Percentiles rank a stretch among this genome's conserved stretches.
Evolutionary conservation across 805 yeast genomes (phyloP).

Genomic region (Starmerella sirachaensis): DNA sequence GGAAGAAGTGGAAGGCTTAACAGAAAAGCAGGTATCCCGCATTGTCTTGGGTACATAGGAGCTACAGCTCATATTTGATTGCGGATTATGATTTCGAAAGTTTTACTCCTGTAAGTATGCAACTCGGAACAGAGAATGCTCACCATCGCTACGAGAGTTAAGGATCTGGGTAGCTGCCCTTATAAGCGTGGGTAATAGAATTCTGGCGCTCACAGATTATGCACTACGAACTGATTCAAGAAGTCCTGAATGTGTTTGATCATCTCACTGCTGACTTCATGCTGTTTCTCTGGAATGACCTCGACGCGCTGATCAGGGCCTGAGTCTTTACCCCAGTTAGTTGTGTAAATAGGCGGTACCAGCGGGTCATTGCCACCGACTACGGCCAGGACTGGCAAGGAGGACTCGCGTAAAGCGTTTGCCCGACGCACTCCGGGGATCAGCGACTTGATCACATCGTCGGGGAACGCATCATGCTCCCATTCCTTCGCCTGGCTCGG

Average conservation of each 20-base stretch:
- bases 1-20: too few species aligned
- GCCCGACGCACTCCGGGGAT: not conserved
- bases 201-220: too few species aligned
- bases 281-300: conserved; percentile 27
- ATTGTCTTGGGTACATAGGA: too few species aligned
- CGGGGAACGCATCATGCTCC: conserved; percentile 13
- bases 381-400: conserved; percentile 24
- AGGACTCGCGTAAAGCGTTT: conserved; percentile 6
- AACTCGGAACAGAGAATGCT: too few species aligned
- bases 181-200: not conserved
- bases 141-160: too few species aligned
- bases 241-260: conserved; percentile 12
- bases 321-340: conserved; percentile 24
- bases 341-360: conserved; percentile 29
- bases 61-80: too few species aligned
- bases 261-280: conserved; percentile 25
- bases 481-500: conserved; percentile 13
- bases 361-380: conserved; percentile 30
- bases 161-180: not conserved
- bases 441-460: conserved; percentile 2
- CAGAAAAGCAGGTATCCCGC: too few species aligned
- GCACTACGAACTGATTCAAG: not conserved
- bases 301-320: conserved; percentile 20
- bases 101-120: too few species aligned
- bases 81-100: too few species aligned